Evolutionary conservation across 2,329 filamentous ascomycete species (phyloP), one percentile per base, ranked within the genome.

Genomic region (Cordyceps fumosorosea): DNA sequence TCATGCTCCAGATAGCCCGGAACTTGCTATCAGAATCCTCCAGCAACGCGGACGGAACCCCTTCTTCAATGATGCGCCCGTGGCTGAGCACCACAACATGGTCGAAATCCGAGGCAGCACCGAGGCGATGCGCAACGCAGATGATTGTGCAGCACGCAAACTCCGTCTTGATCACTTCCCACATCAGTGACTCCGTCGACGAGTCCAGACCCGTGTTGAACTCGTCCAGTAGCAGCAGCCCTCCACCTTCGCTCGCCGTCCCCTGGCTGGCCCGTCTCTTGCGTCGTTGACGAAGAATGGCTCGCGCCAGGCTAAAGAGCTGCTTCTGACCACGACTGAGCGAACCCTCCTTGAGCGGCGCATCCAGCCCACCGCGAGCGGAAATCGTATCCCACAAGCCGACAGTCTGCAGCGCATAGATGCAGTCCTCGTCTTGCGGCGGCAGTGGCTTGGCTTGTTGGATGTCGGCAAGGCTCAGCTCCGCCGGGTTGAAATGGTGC

Each of bases 131-230:
- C 5, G 64, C 67, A 5, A 74, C 67, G 3, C 67, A 63, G 18
- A 74, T 64, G 16, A 74, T 63, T 3, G 72, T 74, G 37, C 67
- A 68, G 8, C 55, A 51, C 24, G 47, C 42, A 47, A 73, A 74
- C 52, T 70, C 66, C 4, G 52, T 45, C 26, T 62, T 65, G 32
- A 73, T 66, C 20, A 72, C 65, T 22, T 69, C 63, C 52, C 69
- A 67, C 65, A 73, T 63, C 2, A 57, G 44, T 4, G 63, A 58
- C 51, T 72, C 69, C 3, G 70, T 72, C 29, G 68, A 68, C 5
- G 61, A 62, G 45, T 73, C 72, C 1, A 73, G 69, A 11, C 69
- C 71, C 8, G 69, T 72, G 57, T 66, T 73, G 66, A 56, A 62
- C 24, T 61, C 58, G 18, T 55, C 58, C 3, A 61, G 40, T 3